A percentile compares a stretch with the other conserved stretches of the same genome.
Evolutionary conservation across 805 yeast species (phyloP).

Genomic region (Metschnikowia arizonensis): DNA sequence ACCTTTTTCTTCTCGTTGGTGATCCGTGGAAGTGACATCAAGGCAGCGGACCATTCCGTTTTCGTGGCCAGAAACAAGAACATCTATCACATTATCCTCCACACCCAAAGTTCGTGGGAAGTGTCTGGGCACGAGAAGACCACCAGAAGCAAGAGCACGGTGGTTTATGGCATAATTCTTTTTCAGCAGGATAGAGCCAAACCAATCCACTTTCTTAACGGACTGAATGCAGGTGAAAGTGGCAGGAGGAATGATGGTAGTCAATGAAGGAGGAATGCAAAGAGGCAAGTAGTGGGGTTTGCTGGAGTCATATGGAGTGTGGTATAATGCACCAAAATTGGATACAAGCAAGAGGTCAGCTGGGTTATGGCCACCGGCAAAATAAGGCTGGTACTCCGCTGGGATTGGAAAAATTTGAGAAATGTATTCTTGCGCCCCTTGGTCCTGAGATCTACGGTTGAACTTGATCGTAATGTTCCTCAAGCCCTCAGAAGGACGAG

Average conservation of each 20-base stretch:
- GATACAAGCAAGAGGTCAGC: slow-evolving; percentile 53
- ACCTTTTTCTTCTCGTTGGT: slow-evolving; percentile 27
- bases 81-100: slow-evolving; percentile 40
- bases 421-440: slow-evolving; percentile 23
- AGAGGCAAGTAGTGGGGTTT: slow-evolving; percentile 22
- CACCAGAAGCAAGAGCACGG: slow-evolving; percentile 65
- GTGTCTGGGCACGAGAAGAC: slow-evolving; percentile 54
- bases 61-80: slow-evolving; percentile 79
- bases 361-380: slow-evolving; percentile 79
- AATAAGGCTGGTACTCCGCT: slow-evolving; percentile 58
- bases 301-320: slow-evolving; percentile 11
- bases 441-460: slow-evolving; percentile 16
- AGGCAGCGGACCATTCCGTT: slow-evolving; percentile 80
- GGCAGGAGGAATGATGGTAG: slow-evolving; percentile 73
- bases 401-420: slow-evolving; percentile 29
- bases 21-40: slow-evolving; percentile 78
- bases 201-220: slow-evolving; percentile 67
- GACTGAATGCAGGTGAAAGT: slow-evolving; percentile 48
- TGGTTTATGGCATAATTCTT: slow-evolving; percentile 34
- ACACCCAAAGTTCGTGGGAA: slow-evolving; percentile 30
- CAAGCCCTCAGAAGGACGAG: slow-evolving; percentile 48
- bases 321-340: slow-evolving; percentile 60
- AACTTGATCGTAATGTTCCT: slow-evolving; percentile 27
- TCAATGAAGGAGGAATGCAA: slow-evolving; percentile 71
- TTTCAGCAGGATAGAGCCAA: slow-evolving; percentile 50